Evolutionary conservation across 768 basidiomycete species (phyloP), one percentile per base, ranked within the genome.

Genomic region (Leccinum subgranulosum): DNA sequence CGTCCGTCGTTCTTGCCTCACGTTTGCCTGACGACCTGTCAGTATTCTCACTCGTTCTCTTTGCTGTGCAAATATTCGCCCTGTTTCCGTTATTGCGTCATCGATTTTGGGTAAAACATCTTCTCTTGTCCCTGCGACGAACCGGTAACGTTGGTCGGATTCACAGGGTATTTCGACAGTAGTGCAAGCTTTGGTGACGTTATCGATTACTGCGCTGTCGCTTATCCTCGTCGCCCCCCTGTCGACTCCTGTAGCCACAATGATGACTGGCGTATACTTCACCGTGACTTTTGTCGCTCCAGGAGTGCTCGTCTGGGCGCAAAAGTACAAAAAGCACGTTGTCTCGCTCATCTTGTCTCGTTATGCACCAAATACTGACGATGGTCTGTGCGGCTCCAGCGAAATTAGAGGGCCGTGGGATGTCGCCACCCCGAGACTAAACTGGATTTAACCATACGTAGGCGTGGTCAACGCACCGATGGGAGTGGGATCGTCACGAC

Each of bases 321-420:
- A 94, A 74, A 80, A 81, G 70, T 92, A 84, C 76, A 94, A 94
- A 77, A 93, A 94, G 90, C 85, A 66, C 39, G 87, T 79, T 36
- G 36, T 61, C 41, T 58, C 54, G 9, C 33, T 46, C 0, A 47
- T 61, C 45, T 62, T 50, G 27, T 53, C 15, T 43, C 6, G 53
- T 63, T 63, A 56, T 58, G 57, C 43, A 50, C 51, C 55, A 23
- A 43, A n/a, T 43, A 43, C 43, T 60, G 55, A 61, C 58, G 41
- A 41, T 56, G 46, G n/a, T 43, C 53, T 46, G 51, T 55, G n/a
- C 21, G 52, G 56, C 64, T 54, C n/a, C 67, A 94, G 92, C 71
- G 90, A 92, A 74, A 87, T 94, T 70, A 83, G 89, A 59, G 92
- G 92, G 9, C 88, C 91, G 60, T 94, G 92, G 92, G 92, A 94